Conservation (phyloP, 768 basidiomycete genomes). For the Flagelloscypha sp. region DNA sequence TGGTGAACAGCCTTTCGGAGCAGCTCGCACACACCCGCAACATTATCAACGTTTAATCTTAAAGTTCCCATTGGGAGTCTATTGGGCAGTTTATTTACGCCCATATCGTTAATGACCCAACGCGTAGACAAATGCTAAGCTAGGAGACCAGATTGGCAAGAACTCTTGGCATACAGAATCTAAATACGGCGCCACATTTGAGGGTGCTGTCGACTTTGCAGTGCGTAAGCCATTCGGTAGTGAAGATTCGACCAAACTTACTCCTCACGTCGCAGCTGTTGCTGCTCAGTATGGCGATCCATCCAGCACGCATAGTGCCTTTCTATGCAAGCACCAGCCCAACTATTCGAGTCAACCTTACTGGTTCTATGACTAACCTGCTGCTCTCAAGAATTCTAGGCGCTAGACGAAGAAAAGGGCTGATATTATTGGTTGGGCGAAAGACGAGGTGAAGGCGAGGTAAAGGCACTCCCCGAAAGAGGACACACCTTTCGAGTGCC, state of each 20-base stretch:
- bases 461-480: too few species aligned
- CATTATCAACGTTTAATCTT: conserved; percentile 55
- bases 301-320: conserved; percentile 37
- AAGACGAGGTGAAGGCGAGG: too few species aligned
- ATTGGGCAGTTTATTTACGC: not conserved
- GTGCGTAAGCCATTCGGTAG: conserved; percentile 33
- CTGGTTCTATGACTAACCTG: conserved; percentile 46
- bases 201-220: conserved; percentile 41
- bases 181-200: conserved; percentile 42
- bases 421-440: too few species aligned
- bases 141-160: conserved; percentile 42
- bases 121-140: conserved; percentile 41
- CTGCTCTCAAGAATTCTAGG: too few species aligned
- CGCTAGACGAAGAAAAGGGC: too few species aligned
- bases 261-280: conserved; percentile 44
- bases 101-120: conserved; percentile 1
- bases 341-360: conserved; percentile 30
- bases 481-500: too few species aligned
- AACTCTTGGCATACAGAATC: conserved; percentile 40
- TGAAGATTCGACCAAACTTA: conserved; percentile 31
- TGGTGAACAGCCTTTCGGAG: conserved; percentile 54
- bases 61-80: conserved; percentile 46
- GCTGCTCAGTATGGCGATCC: conserved; percentile 49
- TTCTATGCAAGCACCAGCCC: conserved; percentile 24
- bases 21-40: conserved; percentile 42